These are phyloP conservation scores for Neltuma alba DNA, from an alignment of 306 rosid species.

Conservation along the genomic window DNA sequence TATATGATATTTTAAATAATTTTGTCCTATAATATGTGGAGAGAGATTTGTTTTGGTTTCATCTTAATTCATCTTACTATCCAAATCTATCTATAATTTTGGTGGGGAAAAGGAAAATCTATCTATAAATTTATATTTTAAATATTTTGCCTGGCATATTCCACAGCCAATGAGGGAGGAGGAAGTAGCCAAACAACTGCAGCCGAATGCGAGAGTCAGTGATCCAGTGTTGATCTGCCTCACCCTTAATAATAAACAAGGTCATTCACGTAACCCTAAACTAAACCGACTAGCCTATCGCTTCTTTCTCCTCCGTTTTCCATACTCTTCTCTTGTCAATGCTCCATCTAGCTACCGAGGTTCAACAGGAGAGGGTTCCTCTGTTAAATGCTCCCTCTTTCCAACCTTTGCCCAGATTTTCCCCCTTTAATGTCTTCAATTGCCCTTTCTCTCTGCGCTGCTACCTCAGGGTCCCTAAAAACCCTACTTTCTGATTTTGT, in stretches of 20 bases:
- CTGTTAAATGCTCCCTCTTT: slow-evolving; percentile 66
- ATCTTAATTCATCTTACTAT: no score
- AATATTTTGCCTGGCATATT: no score
- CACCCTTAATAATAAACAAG: not conserved
- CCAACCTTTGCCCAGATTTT: slow-evolving; percentile 37
- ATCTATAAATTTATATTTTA: no score
- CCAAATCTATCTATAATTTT: no score
- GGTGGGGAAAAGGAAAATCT: no score
- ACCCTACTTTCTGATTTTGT: slow-evolving; percentile 60
- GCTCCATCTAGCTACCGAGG: slow-evolving; percentile 36
- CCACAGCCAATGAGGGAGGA: not conserved
- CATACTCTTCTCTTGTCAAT: slow-evolving; percentile 37
- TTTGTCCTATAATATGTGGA: no score
- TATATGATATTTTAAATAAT: no score
- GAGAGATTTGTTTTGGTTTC: no score
- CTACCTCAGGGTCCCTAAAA: slow-evolving; percentile 74
- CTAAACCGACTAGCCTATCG: not conserved
- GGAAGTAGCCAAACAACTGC: not conserved
- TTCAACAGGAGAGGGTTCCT: slow-evolving; percentile 63
- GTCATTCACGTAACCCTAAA: not conserved
- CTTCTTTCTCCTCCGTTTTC: not conserved
- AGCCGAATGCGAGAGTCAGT: not conserved
- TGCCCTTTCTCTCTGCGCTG: slow-evolving; percentile 48
- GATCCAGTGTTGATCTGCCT: not conserved
- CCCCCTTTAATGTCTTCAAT: slow-evolving; percentile 90